Conservation (phyloP, 2,329 filamentous ascomycete genomes). For the Epichloe hybrida region DNA sequence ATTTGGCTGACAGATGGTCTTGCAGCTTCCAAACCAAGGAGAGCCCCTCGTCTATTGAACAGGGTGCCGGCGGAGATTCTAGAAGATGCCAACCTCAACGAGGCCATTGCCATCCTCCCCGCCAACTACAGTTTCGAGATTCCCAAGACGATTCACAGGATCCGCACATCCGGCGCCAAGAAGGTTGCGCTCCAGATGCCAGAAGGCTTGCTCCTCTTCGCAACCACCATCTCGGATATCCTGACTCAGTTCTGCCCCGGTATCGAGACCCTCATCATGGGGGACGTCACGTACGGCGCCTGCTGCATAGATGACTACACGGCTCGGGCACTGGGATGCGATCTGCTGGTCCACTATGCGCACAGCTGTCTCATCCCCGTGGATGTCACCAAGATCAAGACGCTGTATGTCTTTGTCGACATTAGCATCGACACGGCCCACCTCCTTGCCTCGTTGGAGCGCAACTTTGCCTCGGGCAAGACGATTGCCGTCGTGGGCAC, state of each 20-base stretch:
- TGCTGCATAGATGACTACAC: constrained; percentile 99
- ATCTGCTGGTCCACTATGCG: constrained; percentile 90
- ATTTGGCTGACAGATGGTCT: neutral
- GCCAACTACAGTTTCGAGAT: constrained; percentile 98
- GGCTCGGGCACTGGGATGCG: constrained; percentile 82
- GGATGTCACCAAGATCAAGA: constrained; percentile 92
- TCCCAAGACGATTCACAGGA: constrained; percentile 92
- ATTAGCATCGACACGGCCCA: constrained; percentile 91
- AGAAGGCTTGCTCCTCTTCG: constrained; percentile 87
- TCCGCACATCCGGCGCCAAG: constrained; percentile 65
- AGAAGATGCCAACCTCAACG: constrained; percentile 72
- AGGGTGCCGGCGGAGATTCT: constrained; percentile 81
- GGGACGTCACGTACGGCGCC: constrained; percentile 94
- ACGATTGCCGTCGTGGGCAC: constrained; percentile 89
- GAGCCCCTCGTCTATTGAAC: constrained; percentile 71
- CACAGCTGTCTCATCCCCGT: constrained; percentile 95
- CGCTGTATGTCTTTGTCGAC: constrained; percentile 94
- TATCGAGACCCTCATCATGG: constrained; percentile 93
- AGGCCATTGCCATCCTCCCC: constrained; percentile 74
- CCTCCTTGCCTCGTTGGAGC: constrained; percentile 70
- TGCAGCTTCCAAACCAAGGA: constrained; percentile 55
- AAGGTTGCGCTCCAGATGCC: constrained; percentile 90
- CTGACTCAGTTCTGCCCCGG: constrained; percentile 86
- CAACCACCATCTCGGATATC: constrained; percentile 95
- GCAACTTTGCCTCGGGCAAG: constrained; percentile 76